phyloP scores from a whole-genome alignment of 2,329 filamentous ascomycete genomes.

The Phialemonium atrogriseum region DNA sequence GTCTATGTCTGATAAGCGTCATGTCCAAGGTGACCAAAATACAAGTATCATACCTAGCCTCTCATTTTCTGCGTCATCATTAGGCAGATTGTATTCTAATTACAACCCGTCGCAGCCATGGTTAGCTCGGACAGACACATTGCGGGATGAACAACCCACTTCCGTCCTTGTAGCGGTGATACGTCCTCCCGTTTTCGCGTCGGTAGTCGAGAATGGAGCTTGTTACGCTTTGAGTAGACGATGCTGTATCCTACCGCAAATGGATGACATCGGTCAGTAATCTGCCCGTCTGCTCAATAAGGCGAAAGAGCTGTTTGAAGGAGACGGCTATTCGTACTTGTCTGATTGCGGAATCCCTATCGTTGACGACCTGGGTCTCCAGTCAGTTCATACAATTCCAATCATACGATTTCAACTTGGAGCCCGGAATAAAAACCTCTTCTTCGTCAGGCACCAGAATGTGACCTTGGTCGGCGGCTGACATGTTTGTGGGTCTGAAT shows the following conservation, averaged over 20 bases:
- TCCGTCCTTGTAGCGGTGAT: conserved; percentile 5
- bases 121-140: conserved; percentile 9
- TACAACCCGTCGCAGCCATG: not conserved
- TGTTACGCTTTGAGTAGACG: conserved; percentile 4
- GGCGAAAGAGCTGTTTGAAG: too few relatives aligned
- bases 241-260: conserved; percentile 7
- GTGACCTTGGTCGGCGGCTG: too few relatives aligned
- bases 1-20: not conserved
- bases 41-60: conserved; percentile 2
- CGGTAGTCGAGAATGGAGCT: conserved; percentile 5
- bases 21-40: not conserved
- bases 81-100: conserved; percentile 7
- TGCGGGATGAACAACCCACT: conserved; percentile 8
- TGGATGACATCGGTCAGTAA: too few relatives aligned
- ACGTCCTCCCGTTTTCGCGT: conserved; percentile 6
- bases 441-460: too few relatives aligned
- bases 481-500: too few relatives aligned
- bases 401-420: too few relatives aligned
- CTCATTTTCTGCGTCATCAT: conserved; percentile 6
- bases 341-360: too few relatives aligned
- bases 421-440: too few relatives aligned
- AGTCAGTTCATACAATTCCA: too few relatives aligned
- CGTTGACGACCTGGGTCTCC: too few relatives aligned
- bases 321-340: too few relatives aligned
- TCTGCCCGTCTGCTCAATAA: too few relatives aligned